Percentiles rank a stretch among this genome's conserved stretches.
Evolutionary conservation across 2,329 filamentous ascomycete species (phyloP).

Genomic region (Fusarium agapanthi): DNA sequence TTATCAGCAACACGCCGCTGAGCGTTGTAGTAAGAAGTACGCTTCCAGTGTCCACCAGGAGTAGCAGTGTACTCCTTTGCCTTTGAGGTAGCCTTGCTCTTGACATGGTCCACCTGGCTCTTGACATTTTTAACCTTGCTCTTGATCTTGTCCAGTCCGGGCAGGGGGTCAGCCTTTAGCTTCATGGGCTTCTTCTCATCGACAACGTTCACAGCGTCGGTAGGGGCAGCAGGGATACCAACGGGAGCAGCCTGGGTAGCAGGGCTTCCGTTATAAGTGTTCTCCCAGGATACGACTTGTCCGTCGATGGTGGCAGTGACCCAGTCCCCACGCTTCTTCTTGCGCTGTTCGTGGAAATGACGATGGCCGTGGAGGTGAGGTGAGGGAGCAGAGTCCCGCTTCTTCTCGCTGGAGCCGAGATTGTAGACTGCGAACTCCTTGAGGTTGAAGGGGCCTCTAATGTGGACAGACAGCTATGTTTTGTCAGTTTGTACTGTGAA

Average conservation of each 20-base stretch:
- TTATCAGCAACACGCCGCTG: slow-evolving; percentile 51
- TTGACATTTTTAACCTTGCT: slow-evolving; percentile 20
- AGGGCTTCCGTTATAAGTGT: slow-evolving; percentile 56
- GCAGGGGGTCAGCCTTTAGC: slow-evolving; percentile 10
- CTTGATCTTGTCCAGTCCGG: slow-evolving; percentile 17
- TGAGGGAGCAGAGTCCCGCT: slow-evolving; percentile 37
- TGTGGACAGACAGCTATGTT: slow-evolving; percentile 72
- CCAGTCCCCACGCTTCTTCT: slow-evolving; percentile 56
- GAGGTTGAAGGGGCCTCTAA: slow-evolving; percentile 74
- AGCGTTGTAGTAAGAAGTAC: slow-evolving; percentile 57
- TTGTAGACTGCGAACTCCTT: slow-evolving; percentile 76
- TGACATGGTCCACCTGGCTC: slow-evolving; percentile 23
- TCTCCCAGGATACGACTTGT: slow-evolving; percentile 65
- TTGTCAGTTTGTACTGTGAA: neutral
- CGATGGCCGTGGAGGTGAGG: slow-evolving; percentile 53
- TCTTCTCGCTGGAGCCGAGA: slow-evolving; percentile 51
- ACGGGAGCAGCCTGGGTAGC: slow-evolving; percentile 30
- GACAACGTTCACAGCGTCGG: neutral
- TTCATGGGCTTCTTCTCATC: slow-evolving; percentile 1
- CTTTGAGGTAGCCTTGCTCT: slow-evolving; percentile 2
- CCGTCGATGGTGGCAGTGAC: slow-evolving; percentile 69
- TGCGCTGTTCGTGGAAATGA: slow-evolving; percentile 57
- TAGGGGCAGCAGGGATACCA: slow-evolving; percentile 1
- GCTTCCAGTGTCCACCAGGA: slow-evolving; percentile 49
- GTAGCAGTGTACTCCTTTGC: slow-evolving; percentile 19